These are phyloP conservation scores for Yarrowia alimentaria DNA, from an alignment of 805 yeast species.

Conservation along the genomic window DNA sequence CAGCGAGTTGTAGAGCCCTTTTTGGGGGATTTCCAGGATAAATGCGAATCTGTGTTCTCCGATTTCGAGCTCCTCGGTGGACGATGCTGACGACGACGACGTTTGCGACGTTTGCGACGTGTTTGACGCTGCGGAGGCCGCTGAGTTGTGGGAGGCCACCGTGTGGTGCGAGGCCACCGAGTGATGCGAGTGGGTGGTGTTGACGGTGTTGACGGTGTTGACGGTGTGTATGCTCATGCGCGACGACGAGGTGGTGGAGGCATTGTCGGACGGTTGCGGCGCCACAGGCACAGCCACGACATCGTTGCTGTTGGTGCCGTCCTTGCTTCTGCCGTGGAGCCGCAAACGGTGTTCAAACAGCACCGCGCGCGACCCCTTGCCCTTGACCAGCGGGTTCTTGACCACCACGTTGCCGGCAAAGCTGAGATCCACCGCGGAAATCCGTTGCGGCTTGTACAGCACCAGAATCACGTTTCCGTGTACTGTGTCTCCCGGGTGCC, in stretches of 20 bases:
- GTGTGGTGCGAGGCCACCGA: too few relatives aligned
- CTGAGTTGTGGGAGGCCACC: too few relatives aligned
- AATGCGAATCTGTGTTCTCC: conserved; percentile 91
- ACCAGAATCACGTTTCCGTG: conserved; percentile 39
- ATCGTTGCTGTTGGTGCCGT: background rate
- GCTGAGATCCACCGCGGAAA: conserved; percentile 33
- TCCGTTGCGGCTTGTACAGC: conserved; percentile 34
- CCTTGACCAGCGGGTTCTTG: conserved; percentile 38
- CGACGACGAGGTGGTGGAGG: too few relatives aligned
- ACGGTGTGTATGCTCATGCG: background rate
- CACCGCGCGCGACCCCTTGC: conserved; percentile 35
- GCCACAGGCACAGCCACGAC: too few relatives aligned
- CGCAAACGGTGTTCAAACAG: conserved; percentile 36
- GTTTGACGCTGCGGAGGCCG: background rate
- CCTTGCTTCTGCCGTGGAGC: background rate
- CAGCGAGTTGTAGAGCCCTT: conserved; percentile 68
- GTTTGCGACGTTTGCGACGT: background rate
- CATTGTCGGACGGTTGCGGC: too few relatives aligned
- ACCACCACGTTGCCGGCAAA: conserved; percentile 38
- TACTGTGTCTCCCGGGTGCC: conserved; percentile 73
- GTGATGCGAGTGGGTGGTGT: conserved; percentile 11
- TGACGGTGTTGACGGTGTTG: conserved; percentile 2
- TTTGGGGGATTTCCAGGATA: conserved; percentile 73
- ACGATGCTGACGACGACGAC: background rate
- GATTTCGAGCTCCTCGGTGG: conserved; percentile 5